These are phyloP conservation scores for Oryza glaberrima DNA, from an alignment of 176 grass and related monocot genomes.

Conservation along the genomic window DNA sequence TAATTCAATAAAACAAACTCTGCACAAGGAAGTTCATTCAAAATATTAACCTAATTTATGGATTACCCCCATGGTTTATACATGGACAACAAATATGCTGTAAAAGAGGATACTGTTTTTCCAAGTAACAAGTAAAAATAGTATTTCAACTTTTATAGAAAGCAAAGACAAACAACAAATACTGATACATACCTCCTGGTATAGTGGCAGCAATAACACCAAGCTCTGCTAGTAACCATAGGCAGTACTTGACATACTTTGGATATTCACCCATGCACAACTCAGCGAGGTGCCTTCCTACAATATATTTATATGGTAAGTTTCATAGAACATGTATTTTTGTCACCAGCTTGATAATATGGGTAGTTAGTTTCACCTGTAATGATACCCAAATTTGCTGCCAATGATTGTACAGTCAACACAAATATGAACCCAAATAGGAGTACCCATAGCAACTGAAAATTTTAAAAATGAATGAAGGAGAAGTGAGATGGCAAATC, in stretches of 20 bases:
- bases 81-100: no score
- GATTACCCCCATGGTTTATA: no score
- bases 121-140: not conserved
- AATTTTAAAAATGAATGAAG: not conserved
- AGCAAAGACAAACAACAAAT: not conserved
- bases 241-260: conserved; percentile 60
- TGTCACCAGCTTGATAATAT: not conserved
- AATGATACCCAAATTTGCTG: conserved; percentile 71
- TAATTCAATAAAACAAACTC: no score
- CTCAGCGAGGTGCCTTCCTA: conserved; percentile 80
- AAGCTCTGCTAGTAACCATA: conserved; percentile 69
- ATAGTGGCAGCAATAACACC: conserved; percentile 79
- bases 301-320: conserved; percentile 26
- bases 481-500: not conserved
- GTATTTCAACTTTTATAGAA: not conserved
- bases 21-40: no score
- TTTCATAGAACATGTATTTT: conserved; percentile 14
- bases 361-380: conserved; percentile 59
- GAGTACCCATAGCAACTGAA: conserved; percentile 79
- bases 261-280: conserved; percentile 74
- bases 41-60: no score
- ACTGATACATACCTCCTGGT: conserved; percentile 61
- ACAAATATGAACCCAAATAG: conserved; percentile 77
- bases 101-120: not conserved
- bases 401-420: conserved; percentile 76